phyloP scores from a whole-genome alignment of 805 yeast species.

The Kuraishia borneana region DNA sequence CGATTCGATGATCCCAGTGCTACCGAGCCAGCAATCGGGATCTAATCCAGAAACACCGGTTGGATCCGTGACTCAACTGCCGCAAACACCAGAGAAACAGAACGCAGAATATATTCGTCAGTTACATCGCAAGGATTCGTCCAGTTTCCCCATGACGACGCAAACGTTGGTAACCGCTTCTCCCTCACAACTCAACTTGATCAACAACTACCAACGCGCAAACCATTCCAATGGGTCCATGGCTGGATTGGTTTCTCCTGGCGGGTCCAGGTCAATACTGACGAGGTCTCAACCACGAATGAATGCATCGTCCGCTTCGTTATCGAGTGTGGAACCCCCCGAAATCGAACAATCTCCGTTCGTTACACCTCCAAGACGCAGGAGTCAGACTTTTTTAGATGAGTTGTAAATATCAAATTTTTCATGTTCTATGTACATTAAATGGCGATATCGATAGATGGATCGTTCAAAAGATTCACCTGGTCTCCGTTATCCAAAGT shows the following conservation, averaged over 20 bases:
- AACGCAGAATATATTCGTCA: conserved; percentile 13
- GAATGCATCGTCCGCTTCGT: no score
- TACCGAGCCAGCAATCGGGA: conserved; percentile 8
- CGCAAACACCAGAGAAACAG: conserved; percentile 1
- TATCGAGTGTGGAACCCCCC: no score
- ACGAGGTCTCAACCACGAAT: no score
- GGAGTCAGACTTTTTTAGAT: no score
- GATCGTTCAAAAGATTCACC: conserved; percentile 40
- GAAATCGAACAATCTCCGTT: conserved; percentile 5
- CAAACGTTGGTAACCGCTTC: conserved; percentile 12
- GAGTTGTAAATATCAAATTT: background rate
- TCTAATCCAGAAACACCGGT: background rate
- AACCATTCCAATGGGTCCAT: background rate
- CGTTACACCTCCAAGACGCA: conserved; percentile 10
- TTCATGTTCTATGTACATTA: conserved; percentile 3
- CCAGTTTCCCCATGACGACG: conserved; percentile 19
- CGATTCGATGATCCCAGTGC: conserved; percentile 20
- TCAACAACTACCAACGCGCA: conserved; percentile 10
- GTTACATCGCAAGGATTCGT: conserved; percentile 18
- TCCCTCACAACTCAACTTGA: conserved; percentile 15
- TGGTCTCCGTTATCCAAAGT: conserved; percentile 28
- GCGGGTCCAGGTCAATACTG: no score
- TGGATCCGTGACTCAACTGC: conserved; percentile 1
- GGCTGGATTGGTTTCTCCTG: conserved; percentile 1
- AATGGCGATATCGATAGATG: conserved; percentile 17